Evolutionary conservation across 1,284 basidiomycete species (phyloP), one percentile per base, ranked within the genome.

Genomic region (Cryptococcus depauperatus): DNA sequence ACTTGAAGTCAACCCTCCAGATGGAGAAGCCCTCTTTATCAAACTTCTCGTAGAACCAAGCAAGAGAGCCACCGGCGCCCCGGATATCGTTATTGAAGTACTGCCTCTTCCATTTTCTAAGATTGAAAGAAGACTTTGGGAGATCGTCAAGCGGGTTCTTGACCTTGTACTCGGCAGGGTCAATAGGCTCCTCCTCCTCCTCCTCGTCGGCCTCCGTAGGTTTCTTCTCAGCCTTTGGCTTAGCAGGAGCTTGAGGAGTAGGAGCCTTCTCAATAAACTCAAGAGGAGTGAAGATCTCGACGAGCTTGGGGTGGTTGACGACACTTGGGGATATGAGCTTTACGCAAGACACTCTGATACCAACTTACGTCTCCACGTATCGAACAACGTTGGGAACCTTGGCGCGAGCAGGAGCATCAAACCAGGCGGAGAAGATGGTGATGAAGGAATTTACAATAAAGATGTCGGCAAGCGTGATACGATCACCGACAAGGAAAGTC

Each of bases 71-170:
- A 30, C 83, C 84, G 27, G 47, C 16, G 28, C 47, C 47, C 48
- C 85, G 81, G 30, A 92, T 96, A 47, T 96, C 92, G 73, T 85
- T 83, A 83, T 97, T 97, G 60, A 90, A 95, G 79, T 97, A 97
- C 48, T 85, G 83, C 44, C 90, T 83, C 76, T 97, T 97, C 87
- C 88, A 95, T 75, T 96, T 91, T 72, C 97, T 92, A 48, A 97
- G 82, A 76, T 91, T 90, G 76, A 96, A 85, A 13, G 79, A 74
- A 16, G 86, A 89, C 75, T 93, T 93, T 58, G 92, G 89, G 46
- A 95, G 80, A 51, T 78, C 77, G 57, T 96, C 93, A 43, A 95
- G 82, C 26, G 92, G 92, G 79, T 96, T 95, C 80, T 92, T 92
- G 48, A 75, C 78, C 74, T 93, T 84, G 59, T 83, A 81, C 65